Percentiles rank a stretch among this genome's conserved stretches.
phyloP scores from a whole-genome alignment of 345 rosid species.

The Zanthoxylum bungeanum region DNA sequence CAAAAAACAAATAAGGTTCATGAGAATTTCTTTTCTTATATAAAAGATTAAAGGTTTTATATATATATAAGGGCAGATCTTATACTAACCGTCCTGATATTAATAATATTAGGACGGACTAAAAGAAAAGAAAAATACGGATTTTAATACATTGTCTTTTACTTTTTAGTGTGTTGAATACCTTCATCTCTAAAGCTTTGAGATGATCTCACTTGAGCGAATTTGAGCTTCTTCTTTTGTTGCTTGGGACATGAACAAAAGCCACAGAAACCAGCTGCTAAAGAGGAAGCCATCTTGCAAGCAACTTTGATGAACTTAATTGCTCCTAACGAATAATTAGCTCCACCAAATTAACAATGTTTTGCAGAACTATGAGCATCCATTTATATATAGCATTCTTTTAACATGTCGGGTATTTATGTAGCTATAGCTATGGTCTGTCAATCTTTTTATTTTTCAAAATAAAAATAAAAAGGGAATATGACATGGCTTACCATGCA shows the following conservation, averaged over 20 bases:
- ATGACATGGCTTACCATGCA: neutral
- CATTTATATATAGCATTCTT: neutral
- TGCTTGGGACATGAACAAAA: neutral
- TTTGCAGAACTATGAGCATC: too few species aligned
- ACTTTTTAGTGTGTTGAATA: too few species aligned
- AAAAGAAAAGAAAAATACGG: too few species aligned
- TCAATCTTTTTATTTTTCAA: neutral
- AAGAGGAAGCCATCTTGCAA: slow-evolving; percentile 30
- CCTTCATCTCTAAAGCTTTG: slow-evolving; percentile 32
- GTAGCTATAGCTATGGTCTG: neutral
- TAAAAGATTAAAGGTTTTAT: too few species aligned
- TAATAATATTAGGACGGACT: too few species aligned
- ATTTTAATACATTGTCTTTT: too few species aligned
- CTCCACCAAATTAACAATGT: neutral
- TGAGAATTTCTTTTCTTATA: too few species aligned
- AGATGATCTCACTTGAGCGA: slow-evolving; percentile 27
- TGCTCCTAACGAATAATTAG: too few species aligned
- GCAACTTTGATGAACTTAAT: neutral
- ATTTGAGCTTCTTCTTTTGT: slow-evolving; percentile 5
- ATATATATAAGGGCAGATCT: too few species aligned
- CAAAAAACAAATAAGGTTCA: neutral
- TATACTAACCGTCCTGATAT: too few species aligned
- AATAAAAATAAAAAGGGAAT: neutral
- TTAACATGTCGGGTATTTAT: too few species aligned
- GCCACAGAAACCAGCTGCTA: slow-evolving; percentile 7